Evolutionary conservation across 495 filamentous ascomycete genomes (phyloP).

Genomic region (Peziza echinospora): DNA sequence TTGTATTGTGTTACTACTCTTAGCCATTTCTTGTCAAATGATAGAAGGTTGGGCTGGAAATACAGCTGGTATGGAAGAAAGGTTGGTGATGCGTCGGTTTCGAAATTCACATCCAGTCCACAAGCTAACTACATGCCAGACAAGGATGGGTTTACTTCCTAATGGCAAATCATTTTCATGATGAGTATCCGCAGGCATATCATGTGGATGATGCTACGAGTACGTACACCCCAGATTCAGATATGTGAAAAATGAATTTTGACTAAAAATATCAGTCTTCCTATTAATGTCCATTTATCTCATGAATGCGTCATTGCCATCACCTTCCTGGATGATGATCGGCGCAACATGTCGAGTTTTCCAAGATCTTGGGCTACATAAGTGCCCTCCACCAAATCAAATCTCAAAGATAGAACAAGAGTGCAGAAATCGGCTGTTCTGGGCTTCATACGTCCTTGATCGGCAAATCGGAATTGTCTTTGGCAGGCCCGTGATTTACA

Average conservation of each 20-base stretch:
- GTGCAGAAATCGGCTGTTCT: slow-evolving; percentile 16
- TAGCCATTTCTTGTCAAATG: slow-evolving; percentile 16
- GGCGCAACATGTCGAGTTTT: slow-evolving; percentile 16
- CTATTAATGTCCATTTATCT: slow-evolving; percentile 18
- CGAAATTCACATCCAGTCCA: not conserved
- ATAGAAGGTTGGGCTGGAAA: slow-evolving; percentile 11
- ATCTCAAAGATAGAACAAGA: slow-evolving; percentile 9
- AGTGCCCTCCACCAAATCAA: slow-evolving; percentile 9
- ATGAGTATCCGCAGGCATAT: slow-evolving; percentile 16
- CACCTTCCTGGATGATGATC: slow-evolving; percentile 19
- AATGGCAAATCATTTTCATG: slow-evolving; percentile 14
- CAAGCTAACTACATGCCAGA: slow-evolving; percentile 4
- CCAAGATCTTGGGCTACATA: slow-evolving; percentile 17
- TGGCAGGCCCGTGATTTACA: slow-evolving; percentile 13
- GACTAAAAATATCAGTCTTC: too few species aligned
- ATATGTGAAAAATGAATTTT: too few species aligned
- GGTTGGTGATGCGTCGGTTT: slow-evolving; percentile 5
- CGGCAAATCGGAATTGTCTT: slow-evolving; percentile 16
- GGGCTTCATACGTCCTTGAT: slow-evolving; percentile 19
- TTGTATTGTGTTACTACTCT: slow-evolving; percentile 15
- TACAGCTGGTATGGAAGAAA: slow-evolving; percentile 5
- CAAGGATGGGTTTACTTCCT: slow-evolving; percentile 20
- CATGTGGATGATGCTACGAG: slow-evolving; percentile 17
- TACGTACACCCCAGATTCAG: slow-evolving; percentile 2
- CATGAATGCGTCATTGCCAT: slow-evolving; percentile 17